Conservation (phyloP, 2,329 filamentous ascomycete species). For the Furcasterigmium furcatum region DNA sequence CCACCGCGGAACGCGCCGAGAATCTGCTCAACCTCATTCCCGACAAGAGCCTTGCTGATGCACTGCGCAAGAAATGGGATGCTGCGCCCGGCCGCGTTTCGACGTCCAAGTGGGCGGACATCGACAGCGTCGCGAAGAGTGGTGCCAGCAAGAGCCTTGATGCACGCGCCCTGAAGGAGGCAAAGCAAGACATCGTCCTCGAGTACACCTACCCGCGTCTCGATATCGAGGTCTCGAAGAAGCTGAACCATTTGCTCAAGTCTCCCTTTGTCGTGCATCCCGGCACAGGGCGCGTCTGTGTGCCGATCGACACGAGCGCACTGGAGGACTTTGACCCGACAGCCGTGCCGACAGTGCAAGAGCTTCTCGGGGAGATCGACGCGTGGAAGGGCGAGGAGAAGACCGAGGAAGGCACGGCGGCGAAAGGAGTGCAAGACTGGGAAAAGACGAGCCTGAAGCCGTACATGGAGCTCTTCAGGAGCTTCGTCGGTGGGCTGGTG, state of each 20-base stretch:
- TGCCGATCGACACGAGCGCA: slow-evolving; percentile 77
- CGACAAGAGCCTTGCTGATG: slow-evolving; percentile 72
- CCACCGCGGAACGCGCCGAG: slow-evolving; percentile 64
- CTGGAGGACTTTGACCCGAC: slow-evolving; percentile 86
- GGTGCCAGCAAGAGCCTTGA: slow-evolving; percentile 73
- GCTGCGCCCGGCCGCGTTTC: slow-evolving; percentile 75
- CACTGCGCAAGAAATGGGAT: slow-evolving; percentile 87
- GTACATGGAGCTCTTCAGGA: slow-evolving; percentile 85
- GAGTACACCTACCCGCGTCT: slow-evolving; percentile 98
- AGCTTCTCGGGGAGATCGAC: slow-evolving; percentile 82
- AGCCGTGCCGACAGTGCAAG: slow-evolving; percentile 82
- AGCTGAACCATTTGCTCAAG: slow-evolving; percentile 96
- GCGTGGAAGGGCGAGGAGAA: slow-evolving; percentile 58
- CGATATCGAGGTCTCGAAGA: slow-evolving; percentile 96
- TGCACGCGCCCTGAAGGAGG: slow-evolving; percentile 70
- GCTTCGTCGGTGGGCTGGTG: slow-evolving; percentile 74
- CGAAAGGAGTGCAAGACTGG: slow-evolving; percentile 68
- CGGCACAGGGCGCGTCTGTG: slow-evolving; percentile 89
- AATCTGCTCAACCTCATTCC: slow-evolving; percentile 83
- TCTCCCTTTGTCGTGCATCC: slow-evolving; percentile 96
- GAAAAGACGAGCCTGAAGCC: slow-evolving; percentile 95
- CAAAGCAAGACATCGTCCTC: slow-evolving; percentile 92
- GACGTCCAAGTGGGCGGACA: slow-evolving; percentile 87
- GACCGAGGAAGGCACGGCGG: slow-evolving; percentile 36
- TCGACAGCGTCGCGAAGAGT: slow-evolving; percentile 78